Conservation (phyloP, 2,329 filamentous ascomycete species). For the Tolypocladium tundrense region DNA sequence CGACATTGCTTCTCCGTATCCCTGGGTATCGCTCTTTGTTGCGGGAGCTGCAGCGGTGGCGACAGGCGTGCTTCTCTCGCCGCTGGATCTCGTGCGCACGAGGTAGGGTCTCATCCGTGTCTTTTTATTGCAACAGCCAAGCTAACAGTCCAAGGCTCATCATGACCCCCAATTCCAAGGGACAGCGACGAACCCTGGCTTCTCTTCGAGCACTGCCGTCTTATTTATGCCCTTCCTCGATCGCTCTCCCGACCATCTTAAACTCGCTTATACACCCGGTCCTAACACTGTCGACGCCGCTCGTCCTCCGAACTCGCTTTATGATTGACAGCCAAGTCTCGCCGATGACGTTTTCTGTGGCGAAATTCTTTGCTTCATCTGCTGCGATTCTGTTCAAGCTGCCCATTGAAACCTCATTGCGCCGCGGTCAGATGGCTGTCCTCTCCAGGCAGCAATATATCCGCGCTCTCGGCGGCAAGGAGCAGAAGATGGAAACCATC, state of each 20-base stretch:
- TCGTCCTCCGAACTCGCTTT: constrained; percentile 77
- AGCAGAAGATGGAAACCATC: constrained; percentile 54
- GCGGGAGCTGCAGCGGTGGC: constrained; percentile 53
- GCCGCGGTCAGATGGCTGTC: constrained; percentile 74
- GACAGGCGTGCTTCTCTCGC: constrained; percentile 72
- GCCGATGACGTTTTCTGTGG: constrained; percentile 71
- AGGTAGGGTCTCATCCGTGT: constrained; percentile 21
- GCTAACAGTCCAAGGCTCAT: constrained; percentile 53
- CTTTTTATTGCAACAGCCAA: background rate
- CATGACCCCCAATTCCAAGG: constrained; percentile 66
- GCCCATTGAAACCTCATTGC: constrained; percentile 82
- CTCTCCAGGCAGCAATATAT: constrained; percentile 45
- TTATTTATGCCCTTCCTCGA: constrained; percentile 57
- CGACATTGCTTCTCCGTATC: constrained; percentile 66
- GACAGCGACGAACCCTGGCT: constrained; percentile 67
- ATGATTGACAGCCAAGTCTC: constrained; percentile 73
- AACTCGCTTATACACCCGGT: constrained; percentile 78
- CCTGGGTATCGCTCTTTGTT: constrained; percentile 70
- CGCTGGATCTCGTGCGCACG: constrained; percentile 83
- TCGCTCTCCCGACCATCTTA: constrained; percentile 76
- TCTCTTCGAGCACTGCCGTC: constrained; percentile 71
- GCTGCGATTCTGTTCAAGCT: constrained; percentile 78
- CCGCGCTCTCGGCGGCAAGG: constrained; percentile 33
- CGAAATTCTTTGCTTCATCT: constrained; percentile 71
- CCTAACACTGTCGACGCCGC: constrained; percentile 70